Evolutionary conservation across 1,284 basidiomycete species (phyloP), one percentile per base, ranked within the genome.

Genomic region (Ustilago bromivora): DNA sequence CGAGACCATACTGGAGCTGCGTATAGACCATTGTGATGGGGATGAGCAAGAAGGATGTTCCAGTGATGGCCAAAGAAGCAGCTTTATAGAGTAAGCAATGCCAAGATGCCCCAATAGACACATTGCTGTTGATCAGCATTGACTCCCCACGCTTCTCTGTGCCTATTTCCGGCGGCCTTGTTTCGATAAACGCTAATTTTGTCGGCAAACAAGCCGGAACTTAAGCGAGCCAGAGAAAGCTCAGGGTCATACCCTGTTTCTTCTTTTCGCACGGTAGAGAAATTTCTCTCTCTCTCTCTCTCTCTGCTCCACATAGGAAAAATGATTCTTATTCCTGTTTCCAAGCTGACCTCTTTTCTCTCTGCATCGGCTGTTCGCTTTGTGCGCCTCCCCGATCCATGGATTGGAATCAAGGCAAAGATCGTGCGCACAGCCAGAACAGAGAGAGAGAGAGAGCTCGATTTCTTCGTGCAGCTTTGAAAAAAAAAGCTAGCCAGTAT

Each of bases 211-310:
- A 60, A 15, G 49, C 47, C 61, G 67, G 67, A 28, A 19, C 23
- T 28, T n/a, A 7, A 51, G n/a, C 49, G 28, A 31, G 36, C 23
- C 10, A 17, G n/a, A 49, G 31, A 40, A 13, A 7, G 23, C 23
- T 28, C 23, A 28, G 23, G 23, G 3, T 28, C 23, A 28, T 3
- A 23, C 9, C 43, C 43, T 46, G 43, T 11, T 46, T 63, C 70
- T 71, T 66, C 63, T 54, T 57, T 61, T 55, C 70, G 70, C 70
- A 67, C 70, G 70, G 49, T 41, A 62, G 17, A 38, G 15, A 55
- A 28, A 28, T 28, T 35, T 11, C 2, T 54, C 32, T 15, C 13
- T n/a, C 36, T 15, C 13, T n/a, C 36, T 56, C 23, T 28, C 23
- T 28, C 23, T 28, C 3, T 32, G 59, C 59, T 61, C 52, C 52